Conservation (phyloP, 2,329 filamentous ascomycete genomes). For the Penicillium sp. region DNA sequence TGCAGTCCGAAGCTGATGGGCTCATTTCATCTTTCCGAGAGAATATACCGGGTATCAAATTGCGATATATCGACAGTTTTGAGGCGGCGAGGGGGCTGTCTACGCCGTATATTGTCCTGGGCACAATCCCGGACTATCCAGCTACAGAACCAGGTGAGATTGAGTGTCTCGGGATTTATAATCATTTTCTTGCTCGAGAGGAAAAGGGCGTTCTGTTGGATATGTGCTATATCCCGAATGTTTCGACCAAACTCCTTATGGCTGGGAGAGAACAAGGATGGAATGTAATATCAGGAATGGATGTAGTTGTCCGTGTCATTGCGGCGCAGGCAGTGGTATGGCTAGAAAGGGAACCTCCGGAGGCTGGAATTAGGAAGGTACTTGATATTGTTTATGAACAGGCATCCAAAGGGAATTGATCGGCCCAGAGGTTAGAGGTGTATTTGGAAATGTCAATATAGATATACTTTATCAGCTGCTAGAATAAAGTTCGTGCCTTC, state of each 20-base stretch:
- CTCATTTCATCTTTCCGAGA: constrained; percentile 46
- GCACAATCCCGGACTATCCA: constrained; percentile 73
- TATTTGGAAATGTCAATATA: too few relatives aligned
- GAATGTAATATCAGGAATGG: constrained; percentile 71
- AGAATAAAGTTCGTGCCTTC: too few relatives aligned
- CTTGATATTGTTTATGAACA: not conserved
- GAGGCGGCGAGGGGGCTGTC: constrained; percentile 61
- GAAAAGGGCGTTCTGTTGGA: constrained; percentile 66
- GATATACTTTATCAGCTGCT: too few relatives aligned
- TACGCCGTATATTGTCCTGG: constrained; percentile 58
- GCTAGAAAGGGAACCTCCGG: constrained; percentile 53
- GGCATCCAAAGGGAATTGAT: not conserved
- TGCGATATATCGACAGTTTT: constrained; percentile 55
- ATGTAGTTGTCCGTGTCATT: constrained; percentile 74
- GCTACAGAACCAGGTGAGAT: constrained; percentile 62
- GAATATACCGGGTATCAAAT: constrained; percentile 49
- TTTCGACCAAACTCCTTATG: constrained; percentile 58
- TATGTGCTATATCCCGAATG: constrained; percentile 77
- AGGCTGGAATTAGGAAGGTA: not conserved
- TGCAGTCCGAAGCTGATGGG: constrained; percentile 61
- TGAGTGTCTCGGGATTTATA: constrained; percentile 51
- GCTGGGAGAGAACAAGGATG: constrained; percentile 60
- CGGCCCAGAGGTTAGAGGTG: too few relatives aligned
- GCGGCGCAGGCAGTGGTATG: constrained; percentile 62
- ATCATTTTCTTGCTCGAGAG: constrained; percentile 24